Evolutionary conservation across 2,329 filamentous ascomycete species (phyloP), one percentile per base, ranked within the genome.

Genomic region (Hypoxylon rubiginosum): DNA sequence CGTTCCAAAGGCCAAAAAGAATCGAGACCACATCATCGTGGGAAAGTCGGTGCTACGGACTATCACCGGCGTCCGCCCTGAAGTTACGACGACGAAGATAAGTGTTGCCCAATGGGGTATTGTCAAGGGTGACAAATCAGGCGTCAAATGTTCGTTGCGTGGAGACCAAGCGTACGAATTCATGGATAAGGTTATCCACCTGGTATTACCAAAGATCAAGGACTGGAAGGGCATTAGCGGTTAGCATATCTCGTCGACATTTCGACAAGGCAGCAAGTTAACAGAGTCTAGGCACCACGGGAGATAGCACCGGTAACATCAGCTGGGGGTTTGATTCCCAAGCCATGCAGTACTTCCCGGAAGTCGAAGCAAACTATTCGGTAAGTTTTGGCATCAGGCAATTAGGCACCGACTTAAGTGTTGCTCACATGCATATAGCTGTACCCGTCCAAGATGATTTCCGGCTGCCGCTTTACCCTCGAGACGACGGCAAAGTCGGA

Each of bases 171-270:
- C 97, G 74, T 92, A 93, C 68, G 91, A 97, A 78, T 97, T 99
- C 79, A 77, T 99, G 48, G 92, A 95, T 75, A 97, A 97, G 83
- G 84, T 94, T 72, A 85, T 98, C 59, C 93, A 97, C 77, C 84
- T 98, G 8, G 94, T 99, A 5, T 86, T 98, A 77, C 96, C 96
- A 41, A 92, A 90, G 76, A 97, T 99, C 81, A 99, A 98, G 85
- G 96, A 99, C 73, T 99, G 93, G 92, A 88, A 88, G 60, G 96
- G 96, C 19, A 75, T 89, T 60, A 76, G 81, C 71, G 84, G 80
- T 64, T 78, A 75, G 73, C 53, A 39, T 36, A 36, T 50, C 34
- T 28, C 48, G 21, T 50, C 15, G 26, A 21, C 7, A 10, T 45
- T 17, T 30, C 11, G 15, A 17, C 9, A 28, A 57, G 9, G 9